phyloP scores from a whole-genome alignment of 139 green algal species.

The Chlorella sp. region DNA sequence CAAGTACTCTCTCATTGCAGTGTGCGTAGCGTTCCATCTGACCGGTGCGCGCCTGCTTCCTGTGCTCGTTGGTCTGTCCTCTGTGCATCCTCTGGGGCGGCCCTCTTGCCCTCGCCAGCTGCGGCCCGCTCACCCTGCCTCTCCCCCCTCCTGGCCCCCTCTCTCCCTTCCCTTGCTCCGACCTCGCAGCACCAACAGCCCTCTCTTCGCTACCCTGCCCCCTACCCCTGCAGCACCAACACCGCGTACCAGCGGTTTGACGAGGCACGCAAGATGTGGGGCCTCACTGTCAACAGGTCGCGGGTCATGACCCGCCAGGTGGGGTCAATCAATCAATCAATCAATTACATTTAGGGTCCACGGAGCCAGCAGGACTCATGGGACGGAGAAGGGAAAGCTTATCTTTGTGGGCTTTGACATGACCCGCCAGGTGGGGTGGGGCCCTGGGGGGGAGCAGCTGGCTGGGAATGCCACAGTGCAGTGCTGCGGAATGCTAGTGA shows the following conservation, averaged over 20 bases:
- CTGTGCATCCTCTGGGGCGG: background rate
- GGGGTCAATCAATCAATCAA: no score
- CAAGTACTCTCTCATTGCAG: no score
- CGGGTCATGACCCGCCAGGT: constrained; percentile 45
- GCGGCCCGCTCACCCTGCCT: background rate
- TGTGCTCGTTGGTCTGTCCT: background rate
- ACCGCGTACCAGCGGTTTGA: constrained; percentile 52
- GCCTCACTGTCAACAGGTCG: constrained; percentile 31
- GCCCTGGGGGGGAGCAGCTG: no score
- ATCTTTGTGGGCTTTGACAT: background rate
- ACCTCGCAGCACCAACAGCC: background rate
- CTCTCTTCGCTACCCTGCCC: background rate
- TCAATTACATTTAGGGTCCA: no score
- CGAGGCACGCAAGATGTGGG: constrained; percentile 53
- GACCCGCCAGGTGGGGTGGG: no score
- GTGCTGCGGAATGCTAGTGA: no score
- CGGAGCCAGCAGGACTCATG: no score
- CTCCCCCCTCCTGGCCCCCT: background rate
- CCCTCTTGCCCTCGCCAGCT: background rate
- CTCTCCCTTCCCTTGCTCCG: background rate
- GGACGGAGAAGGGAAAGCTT: no score
- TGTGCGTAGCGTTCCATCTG: no score
- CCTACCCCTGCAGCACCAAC: constrained; percentile 46
- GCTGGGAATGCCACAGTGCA: no score
- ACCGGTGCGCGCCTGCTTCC: no score